Conservation (phyloP, 192 early-diverging fungal species). For the Phlyctochytrium bullatum region DNA sequence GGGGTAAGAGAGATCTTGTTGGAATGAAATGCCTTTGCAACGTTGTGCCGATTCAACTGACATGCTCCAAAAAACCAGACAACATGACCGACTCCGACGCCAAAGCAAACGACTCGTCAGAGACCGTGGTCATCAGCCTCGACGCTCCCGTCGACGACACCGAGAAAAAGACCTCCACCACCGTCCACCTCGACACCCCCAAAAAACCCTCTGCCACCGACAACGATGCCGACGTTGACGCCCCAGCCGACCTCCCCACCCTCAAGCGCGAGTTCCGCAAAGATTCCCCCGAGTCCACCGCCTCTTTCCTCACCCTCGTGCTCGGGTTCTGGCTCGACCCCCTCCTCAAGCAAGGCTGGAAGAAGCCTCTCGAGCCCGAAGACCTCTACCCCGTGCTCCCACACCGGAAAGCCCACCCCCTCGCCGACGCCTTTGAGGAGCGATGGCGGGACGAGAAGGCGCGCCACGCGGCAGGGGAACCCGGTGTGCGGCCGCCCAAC, state of each 20-base stretch:
- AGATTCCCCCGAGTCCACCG: not conserved
- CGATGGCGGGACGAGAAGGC: not conserved
- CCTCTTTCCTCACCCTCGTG: conserved; percentile 11
- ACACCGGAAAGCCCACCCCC: conserved; percentile 17
- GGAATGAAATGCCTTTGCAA: too few species aligned
- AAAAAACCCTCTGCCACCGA: too few species aligned
- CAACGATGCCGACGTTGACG: not conserved
- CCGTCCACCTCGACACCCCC: too few species aligned
- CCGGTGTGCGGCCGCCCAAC: not conserved
- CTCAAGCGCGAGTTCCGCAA: not conserved
- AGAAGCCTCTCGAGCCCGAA: conserved; percentile 49
- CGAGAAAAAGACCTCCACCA: too few species aligned
- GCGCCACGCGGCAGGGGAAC: conserved; percentile 10
- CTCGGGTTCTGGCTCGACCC: conserved; percentile 42
- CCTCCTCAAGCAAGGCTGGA: conserved; percentile 55
- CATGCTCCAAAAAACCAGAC: too few species aligned
- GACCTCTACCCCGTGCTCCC: conserved; percentile 26
- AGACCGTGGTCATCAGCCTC: too few species aligned
- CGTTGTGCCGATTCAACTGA: too few species aligned
- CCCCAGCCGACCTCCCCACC: not conserved
- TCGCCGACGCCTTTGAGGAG: conserved; percentile 16
- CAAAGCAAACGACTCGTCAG: too few species aligned
- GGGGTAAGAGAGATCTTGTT: too few species aligned
- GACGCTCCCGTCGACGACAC: too few species aligned
- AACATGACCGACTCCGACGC: too few species aligned